These are phyloP conservation scores for Tanacetum coccineum DNA, from an alignment of 129 eudicot species.

Conservation along the genomic window DNA sequence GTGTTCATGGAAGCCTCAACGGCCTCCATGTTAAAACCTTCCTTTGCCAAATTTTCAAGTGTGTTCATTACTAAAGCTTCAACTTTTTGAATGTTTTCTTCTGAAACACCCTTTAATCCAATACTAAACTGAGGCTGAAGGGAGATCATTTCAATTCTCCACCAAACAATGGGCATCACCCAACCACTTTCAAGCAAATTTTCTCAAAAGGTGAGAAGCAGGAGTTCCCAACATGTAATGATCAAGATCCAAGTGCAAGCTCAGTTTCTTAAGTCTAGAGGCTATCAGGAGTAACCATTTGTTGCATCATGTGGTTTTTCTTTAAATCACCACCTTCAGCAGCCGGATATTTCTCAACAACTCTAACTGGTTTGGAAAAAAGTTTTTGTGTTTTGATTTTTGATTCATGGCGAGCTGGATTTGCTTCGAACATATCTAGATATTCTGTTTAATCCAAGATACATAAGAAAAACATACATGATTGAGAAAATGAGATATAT, in stretches of 20 bases:
- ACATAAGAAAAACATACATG: neutral
- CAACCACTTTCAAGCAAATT: constrained; percentile 82
- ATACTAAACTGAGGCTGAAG: constrained; percentile 94
- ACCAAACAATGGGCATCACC: constrained; percentile 96
- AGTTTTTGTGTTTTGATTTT: constrained; percentile 61
- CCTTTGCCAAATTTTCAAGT: constrained; percentile 56
- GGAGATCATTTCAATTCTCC: constrained; percentile 91
- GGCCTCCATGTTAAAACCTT: constrained; percentile 88
- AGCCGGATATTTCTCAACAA: constrained; percentile 94
- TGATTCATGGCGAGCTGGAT: constrained; percentile 80
- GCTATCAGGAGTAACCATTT: constrained; percentile 96
- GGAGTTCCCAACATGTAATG: constrained; percentile 94
- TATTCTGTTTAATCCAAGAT: constrained; percentile 55
- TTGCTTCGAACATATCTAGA: constrained; percentile 84
- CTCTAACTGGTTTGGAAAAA: constrained; percentile 71
- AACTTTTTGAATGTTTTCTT: constrained; percentile 79
- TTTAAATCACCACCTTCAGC: constrained; percentile 88
- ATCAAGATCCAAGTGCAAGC: constrained; percentile 85
- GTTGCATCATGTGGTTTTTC: constrained; percentile 95
- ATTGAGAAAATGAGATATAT: neutral
- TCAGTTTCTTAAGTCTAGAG: constrained; percentile 94
- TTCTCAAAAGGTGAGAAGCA: constrained; percentile 95
- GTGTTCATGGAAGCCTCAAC: constrained; percentile 99
- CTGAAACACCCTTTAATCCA: constrained; percentile 89
- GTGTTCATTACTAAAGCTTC: constrained; percentile 69